These are phyloP conservation scores for Solanum gandarillasii DNA, from an alignment of 257 asterid genomes.

Conservation along the genomic window DNA sequence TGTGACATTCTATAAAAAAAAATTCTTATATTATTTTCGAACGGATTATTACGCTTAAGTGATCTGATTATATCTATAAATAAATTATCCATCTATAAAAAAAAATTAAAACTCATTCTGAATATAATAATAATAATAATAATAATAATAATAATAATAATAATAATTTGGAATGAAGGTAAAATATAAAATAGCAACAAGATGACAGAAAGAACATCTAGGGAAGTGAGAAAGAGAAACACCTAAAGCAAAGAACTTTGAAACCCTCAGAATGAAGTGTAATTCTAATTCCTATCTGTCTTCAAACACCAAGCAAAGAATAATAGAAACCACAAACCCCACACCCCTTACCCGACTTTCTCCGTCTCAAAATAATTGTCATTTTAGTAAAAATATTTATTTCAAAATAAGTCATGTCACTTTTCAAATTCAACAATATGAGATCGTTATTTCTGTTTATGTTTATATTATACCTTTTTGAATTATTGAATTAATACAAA, in stretches of 20 bases:
- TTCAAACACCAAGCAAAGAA: conserved; percentile 40
- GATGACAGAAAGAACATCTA: conserved; percentile 64
- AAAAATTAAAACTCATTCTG: neutral
- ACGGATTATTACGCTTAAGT: neutral
- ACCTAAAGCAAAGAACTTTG: conserved; percentile 54
- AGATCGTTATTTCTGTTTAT: no score
- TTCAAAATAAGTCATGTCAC: neutral
- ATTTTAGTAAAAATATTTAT: no score
- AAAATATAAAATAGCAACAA: conserved; percentile 1
- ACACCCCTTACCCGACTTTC: neutral
- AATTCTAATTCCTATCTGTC: conserved; percentile 44
- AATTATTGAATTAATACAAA: no score
- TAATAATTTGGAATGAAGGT: conserved; percentile 2
- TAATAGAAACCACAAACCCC: conserved; percentile 17
- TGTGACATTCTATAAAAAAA: neutral
- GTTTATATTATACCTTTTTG: no score
- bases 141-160: neutral
- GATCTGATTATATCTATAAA: neutral
- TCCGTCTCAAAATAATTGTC: no score
- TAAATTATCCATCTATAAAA: neutral
- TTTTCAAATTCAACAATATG: no score
- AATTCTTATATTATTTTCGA: neutral
- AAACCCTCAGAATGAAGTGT: conserved; percentile 46
- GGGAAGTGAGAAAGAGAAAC: conserved; percentile 83
- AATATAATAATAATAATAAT: neutral